These are phyloP conservation scores for Fomitopsis serialis DNA, from an alignment of 768 basidiomycete genomes.

Conservation along the genomic window DNA sequence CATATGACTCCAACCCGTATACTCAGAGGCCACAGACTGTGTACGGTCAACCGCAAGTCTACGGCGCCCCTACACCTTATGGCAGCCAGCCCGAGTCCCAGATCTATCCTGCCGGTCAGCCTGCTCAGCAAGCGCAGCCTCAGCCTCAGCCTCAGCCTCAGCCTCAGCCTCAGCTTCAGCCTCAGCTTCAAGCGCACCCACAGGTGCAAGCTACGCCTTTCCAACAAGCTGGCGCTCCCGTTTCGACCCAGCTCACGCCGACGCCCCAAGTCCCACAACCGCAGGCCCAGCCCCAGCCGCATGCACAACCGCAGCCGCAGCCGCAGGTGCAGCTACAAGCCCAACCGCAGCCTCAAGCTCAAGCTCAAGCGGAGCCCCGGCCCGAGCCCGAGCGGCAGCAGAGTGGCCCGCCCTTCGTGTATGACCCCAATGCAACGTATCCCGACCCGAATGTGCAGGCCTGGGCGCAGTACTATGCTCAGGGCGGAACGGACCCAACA, in stretches of 20 bases:
- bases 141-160: conserved; percentile 25
- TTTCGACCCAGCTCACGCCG: conserved; percentile 16
- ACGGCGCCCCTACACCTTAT: conserved; percentile 16
- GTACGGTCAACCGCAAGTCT: conserved; percentile 25
- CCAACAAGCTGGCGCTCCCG: conserved; percentile 21
- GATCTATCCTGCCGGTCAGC: conserved; percentile 13
- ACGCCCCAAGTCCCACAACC: conserved; percentile 21
- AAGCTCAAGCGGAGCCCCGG: conserved; percentile 19
- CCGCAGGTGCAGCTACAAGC: conserved; percentile 22
- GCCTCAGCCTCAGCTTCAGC: conserved; percentile 20
- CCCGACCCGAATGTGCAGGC: conserved; percentile 78
- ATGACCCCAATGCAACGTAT: conserved; percentile 63
- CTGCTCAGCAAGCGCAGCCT: conserved; percentile 20
- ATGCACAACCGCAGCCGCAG: conserved; percentile 28
- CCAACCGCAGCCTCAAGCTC: conserved; percentile 21
- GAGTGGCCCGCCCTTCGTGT: conserved; percentile 45
- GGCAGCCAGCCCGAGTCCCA: conserved; percentile 16
- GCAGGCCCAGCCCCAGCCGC: conserved; percentile 24
- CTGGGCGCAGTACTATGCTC: conserved; percentile 83
- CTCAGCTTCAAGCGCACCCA: conserved; percentile 24
- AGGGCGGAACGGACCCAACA: conserved; percentile 68
- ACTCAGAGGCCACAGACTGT: conserved; percentile 18
- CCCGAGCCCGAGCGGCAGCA: conserved; percentile 29
- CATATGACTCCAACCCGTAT: conserved; percentile 18
- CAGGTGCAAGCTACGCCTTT: conserved; percentile 27